phyloP scores from a whole-genome alignment of 768 basidiomycete species.

The Psilocybe azurescens region DNA sequence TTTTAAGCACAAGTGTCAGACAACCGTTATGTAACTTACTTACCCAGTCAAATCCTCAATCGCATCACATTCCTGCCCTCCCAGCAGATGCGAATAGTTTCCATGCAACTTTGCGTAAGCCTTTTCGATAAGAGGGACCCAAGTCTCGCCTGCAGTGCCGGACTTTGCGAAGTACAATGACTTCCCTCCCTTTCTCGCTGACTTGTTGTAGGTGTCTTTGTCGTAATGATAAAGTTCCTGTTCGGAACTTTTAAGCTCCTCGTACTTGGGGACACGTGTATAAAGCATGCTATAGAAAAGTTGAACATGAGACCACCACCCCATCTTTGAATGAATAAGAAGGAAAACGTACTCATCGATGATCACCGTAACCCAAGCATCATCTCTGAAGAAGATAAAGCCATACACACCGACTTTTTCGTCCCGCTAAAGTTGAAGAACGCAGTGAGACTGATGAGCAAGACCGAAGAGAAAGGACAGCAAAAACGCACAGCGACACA shows the following conservation, averaged over 20 bases:
- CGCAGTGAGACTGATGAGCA: not conserved
- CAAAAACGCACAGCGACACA: conserved; percentile 34
- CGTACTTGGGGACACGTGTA: conserved; percentile 54
- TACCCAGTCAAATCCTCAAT: conserved; percentile 65
- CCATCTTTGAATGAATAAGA: not conserved
- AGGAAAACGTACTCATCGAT: conserved; percentile 53
- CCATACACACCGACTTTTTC: conserved; percentile 62
- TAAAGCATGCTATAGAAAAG: conserved; percentile 46
- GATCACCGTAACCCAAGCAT: conserved; percentile 56
- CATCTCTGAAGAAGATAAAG: conserved; percentile 61
- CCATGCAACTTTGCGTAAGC: conserved; percentile 63
- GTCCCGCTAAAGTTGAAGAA: conserved; percentile 39
- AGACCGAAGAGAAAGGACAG: not conserved
- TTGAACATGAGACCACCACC: not conserved
- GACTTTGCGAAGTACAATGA: conserved; percentile 56
- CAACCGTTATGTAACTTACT: conserved; percentile 11
- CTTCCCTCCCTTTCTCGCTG: conserved; percentile 53
- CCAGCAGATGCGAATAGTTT: conserved; percentile 41
- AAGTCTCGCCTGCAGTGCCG: conserved; percentile 53
- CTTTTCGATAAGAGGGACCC: conserved; percentile 66
- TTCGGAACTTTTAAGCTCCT: conserved; percentile 46
- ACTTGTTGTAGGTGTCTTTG: conserved; percentile 48
- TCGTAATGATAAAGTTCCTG: conserved; percentile 57
- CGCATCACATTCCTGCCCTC: conserved; percentile 48
- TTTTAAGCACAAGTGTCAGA: not conserved